Evolutionary conservation across 2,329 filamentous ascomycete species (phyloP).

Genomic region (Aspergillus sp.): DNA sequence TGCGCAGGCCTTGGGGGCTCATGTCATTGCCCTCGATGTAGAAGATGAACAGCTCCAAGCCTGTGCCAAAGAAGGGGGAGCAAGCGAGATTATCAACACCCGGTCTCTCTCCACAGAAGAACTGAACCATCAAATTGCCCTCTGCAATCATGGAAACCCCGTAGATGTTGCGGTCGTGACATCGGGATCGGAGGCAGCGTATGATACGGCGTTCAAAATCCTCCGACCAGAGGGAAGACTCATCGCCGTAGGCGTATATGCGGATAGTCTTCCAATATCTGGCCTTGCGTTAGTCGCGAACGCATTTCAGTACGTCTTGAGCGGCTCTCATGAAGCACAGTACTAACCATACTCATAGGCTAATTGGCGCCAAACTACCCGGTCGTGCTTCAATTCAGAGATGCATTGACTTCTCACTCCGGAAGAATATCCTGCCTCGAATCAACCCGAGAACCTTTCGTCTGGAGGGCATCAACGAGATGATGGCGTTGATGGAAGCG

Average conservation of each 20-base stretch:
- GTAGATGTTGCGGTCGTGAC: slow-evolving; percentile 10
- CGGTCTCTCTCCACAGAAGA: not conserved
- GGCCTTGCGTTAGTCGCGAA: not conserved
- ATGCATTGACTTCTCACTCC: slow-evolving; percentile 7
- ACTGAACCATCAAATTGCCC: not conserved
- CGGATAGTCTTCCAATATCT: slow-evolving; percentile 1
- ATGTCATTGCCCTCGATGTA: slow-evolving; percentile 20
- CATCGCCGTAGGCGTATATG: slow-evolving; percentile 6
- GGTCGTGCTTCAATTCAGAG: not conserved
- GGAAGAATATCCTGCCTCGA: slow-evolving; percentile 5
- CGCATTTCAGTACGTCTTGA: slow-evolving; percentile 2
- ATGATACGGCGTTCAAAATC: slow-evolving; percentile 4
- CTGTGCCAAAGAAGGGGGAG: not conserved
- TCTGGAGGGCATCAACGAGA: slow-evolving; percentile 11
- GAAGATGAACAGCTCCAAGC: slow-evolving; percentile 3
- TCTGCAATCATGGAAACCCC: not conserved
- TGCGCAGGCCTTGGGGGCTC: slow-evolving; percentile 18
- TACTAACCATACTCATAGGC: not conserved
- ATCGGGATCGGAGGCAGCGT: slow-evolving; percentile 5
- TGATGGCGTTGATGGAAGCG: slow-evolving; percentile 11
- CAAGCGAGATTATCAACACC: slow-evolving; percentile 6
- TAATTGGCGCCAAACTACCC: slow-evolving; percentile 5
- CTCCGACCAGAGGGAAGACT: slow-evolving; percentile 4
- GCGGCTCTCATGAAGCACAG: too few species aligned
- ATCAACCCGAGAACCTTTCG: slow-evolving; percentile 7